These are phyloP conservation scores for Cokeromyces recurvatus DNA, from an alignment of 371 early-diverging fungal species.

Conservation along the genomic window DNA sequence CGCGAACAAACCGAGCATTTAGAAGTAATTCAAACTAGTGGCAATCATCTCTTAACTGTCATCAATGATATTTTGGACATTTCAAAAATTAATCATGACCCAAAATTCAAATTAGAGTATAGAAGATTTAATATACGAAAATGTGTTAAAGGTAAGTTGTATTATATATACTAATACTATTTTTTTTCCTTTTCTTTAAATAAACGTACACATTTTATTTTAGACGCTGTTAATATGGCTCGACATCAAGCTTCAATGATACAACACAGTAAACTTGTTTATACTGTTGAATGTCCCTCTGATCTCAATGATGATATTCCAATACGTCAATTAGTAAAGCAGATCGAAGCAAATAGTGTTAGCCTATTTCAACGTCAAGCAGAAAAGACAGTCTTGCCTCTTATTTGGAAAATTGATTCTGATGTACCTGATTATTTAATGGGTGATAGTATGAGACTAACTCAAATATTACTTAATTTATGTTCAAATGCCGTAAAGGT, in stretches of 20 bases:
- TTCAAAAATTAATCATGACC: conserved; percentile 58
- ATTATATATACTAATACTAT: background rate
- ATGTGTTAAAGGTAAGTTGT: conserved; percentile 52
- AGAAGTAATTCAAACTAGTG: conserved; percentile 60
- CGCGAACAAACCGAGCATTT: conserved; percentile 52
- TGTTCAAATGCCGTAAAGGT: conserved; percentile 62
- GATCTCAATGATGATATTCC: conserved; percentile 49
- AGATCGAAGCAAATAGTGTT: conserved; percentile 3
- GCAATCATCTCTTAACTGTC: conserved; percentile 57
- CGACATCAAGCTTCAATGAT: conserved; percentile 45
- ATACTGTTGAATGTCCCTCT: conserved; percentile 47
- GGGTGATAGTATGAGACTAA: conserved; percentile 55
- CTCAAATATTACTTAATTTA: conserved; percentile 55
- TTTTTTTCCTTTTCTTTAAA: background rate
- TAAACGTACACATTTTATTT: background rate
- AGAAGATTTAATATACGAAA: conserved; percentile 53
- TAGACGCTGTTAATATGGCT: conserved; percentile 50
- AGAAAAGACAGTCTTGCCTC: conserved; percentile 38
- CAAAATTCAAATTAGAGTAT: conserved; percentile 52
- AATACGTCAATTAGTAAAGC: conserved; percentile 25
- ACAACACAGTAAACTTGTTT: conserved; percentile 36
- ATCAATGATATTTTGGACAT: conserved; percentile 57
- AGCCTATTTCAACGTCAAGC: conserved; percentile 6
- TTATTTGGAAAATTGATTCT: conserved; percentile 52
- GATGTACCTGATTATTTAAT: conserved; percentile 53